These are phyloP conservation scores for Salinomyces thailandicus DNA, from an alignment of 2,329 filamentous ascomycete species.

Conservation along the genomic window DNA sequence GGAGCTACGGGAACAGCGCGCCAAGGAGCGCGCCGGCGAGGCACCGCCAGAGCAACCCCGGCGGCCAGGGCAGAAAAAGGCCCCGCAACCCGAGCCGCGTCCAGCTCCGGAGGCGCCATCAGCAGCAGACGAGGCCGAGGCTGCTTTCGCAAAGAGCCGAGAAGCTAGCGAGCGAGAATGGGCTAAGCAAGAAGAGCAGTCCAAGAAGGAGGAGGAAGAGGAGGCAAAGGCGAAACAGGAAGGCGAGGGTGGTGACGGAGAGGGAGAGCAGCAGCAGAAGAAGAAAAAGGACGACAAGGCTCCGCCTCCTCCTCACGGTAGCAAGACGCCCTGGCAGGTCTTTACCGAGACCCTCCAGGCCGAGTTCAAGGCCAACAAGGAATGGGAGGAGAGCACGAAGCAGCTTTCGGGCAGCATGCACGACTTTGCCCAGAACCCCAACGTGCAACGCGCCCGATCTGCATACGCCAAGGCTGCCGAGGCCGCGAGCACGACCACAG, in stretches of 20 bases:
- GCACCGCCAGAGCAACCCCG: slow-evolving; percentile 33
- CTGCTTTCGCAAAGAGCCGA: slow-evolving; percentile 25
- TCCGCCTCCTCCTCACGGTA: slow-evolving; percentile 89
- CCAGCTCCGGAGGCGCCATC: slow-evolving; percentile 20
- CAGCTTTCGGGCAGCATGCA: slow-evolving; percentile 80
- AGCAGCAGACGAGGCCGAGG: slow-evolving; percentile 23
- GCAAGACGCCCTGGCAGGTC: slow-evolving; percentile 98
- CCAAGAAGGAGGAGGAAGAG: slow-evolving; percentile 33
- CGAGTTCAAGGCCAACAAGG: slow-evolving; percentile 94
- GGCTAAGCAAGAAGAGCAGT: slow-evolving; percentile 21
- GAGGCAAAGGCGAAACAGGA: slow-evolving; percentile 27
- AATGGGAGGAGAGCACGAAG: slow-evolving; percentile 99
- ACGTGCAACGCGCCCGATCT: slow-evolving; percentile 71
- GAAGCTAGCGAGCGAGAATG: slow-evolving; percentile 33
- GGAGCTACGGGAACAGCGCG: slow-evolving; percentile 26
- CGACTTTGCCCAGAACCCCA: slow-evolving; percentile 87
- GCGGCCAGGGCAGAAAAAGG: slow-evolving; percentile 17
- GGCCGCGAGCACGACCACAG: slow-evolving; percentile 67
- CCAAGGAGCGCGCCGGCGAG: slow-evolving; percentile 25
- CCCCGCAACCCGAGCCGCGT: slow-evolving; percentile 21
- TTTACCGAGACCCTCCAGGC: slow-evolving; percentile 92
- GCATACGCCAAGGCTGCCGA: slow-evolving; percentile 82
- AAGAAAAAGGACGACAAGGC: slow-evolving; percentile 52
- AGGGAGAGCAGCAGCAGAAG: slow-evolving; percentile 36
- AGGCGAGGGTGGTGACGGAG: slow-evolving; percentile 33